A percentile compares a stretch with the other conserved stretches of the same genome.
Conservation (phyloP, 129 eudicot genomes). For the Dittrichia graveolens region DNA sequence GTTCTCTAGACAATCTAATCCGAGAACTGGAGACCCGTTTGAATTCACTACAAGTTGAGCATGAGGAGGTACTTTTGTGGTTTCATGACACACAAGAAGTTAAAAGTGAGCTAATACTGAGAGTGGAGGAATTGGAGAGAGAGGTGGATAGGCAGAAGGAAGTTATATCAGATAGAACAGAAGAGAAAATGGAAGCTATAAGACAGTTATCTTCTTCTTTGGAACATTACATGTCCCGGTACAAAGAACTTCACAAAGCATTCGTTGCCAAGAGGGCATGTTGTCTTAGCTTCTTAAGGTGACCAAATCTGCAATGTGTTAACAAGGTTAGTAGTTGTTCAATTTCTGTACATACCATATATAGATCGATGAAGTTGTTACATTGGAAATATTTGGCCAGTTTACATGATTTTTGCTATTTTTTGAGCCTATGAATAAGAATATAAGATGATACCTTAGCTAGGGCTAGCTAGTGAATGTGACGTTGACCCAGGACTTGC, state of each 20-base stretch:
- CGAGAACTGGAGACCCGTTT: constrained; percentile 43
- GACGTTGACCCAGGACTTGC: neutral
- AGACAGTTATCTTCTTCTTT: constrained; percentile 71
- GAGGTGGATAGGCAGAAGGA: constrained; percentile 49
- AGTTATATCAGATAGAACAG: constrained; percentile 49
- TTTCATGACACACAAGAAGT: constrained; percentile 39
- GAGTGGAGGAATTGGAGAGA: constrained; percentile 50
- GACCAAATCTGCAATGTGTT: neutral
- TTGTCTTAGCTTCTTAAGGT: constrained; percentile 40
- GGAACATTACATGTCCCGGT: constrained; percentile 68
- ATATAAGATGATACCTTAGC: neutral
- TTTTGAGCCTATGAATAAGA: neutral
- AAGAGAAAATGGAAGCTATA: constrained; percentile 85
- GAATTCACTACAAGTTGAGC: constrained; percentile 36
- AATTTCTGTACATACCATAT: neutral
- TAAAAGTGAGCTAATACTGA: constrained; percentile 38
- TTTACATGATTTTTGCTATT: too few species aligned
- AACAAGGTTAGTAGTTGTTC: constrained; percentile 13
- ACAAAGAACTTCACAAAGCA: constrained; percentile 62
- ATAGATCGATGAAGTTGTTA: neutral
- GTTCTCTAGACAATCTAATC: constrained; percentile 41
- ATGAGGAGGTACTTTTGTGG: constrained; percentile 37
- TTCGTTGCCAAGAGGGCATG: constrained; percentile 38
- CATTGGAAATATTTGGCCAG: neutral
- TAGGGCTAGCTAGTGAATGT: neutral